A percentile compares a stretch with the other conserved stretches of the same genome.
Conservation (phyloP, 176 grass and related monocot genomes). For the Carex scoparia region DNA sequence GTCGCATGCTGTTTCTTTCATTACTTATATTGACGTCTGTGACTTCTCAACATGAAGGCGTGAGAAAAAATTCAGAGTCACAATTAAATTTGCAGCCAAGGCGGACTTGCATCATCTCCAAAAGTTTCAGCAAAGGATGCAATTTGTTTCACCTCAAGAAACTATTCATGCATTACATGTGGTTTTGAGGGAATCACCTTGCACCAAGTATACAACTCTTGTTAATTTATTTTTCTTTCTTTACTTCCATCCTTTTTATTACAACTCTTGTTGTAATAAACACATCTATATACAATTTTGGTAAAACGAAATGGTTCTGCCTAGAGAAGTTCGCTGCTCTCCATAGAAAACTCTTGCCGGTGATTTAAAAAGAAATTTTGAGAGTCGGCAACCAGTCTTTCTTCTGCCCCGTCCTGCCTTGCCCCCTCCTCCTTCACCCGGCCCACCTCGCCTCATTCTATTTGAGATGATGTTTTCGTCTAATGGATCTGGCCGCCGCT, state of each 20-base stretch:
- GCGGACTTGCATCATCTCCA: conserved; percentile 42
- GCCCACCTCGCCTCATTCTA: too few species aligned
- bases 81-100: conserved; percentile 38
- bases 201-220: conserved; percentile 18
- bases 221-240: neutral
- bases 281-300: too few species aligned
- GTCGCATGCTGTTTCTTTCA: neutral
- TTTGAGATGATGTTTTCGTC: too few species aligned
- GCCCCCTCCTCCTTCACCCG: too few species aligned
- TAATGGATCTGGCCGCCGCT: too few species aligned
- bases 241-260: neutral
- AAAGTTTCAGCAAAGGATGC: conserved; percentile 39
- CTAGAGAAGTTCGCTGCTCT: too few species aligned
- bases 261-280: neutral
- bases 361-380: too few species aligned
- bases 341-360: too few species aligned
- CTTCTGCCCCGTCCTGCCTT: too few species aligned
- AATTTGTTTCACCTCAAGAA: conserved; percentile 46
- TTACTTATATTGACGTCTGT: neutral
- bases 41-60: neutral
- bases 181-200: conserved; percentile 50
- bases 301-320: too few species aligned
- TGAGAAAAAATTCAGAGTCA: conserved; percentile 45
- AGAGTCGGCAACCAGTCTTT: too few species aligned
- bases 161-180: conserved; percentile 73